Base-by-base conservation (phyloP, 805 yeast species). In the Isabelozyma pseudorhagii region DNA sequence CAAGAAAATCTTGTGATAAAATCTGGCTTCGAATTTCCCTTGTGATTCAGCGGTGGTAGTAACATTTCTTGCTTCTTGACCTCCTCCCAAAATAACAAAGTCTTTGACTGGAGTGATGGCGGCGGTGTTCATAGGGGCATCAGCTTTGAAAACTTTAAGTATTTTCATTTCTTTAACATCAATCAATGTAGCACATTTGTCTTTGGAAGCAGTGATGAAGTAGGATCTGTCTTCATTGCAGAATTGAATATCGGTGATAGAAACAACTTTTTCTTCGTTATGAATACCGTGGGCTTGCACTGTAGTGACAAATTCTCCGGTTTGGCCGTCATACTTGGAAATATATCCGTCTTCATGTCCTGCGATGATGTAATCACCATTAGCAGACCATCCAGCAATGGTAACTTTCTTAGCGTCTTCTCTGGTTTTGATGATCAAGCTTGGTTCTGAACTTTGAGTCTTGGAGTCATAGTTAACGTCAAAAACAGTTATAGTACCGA, bases 61-160 rank as follows among this genome's bases (percentile, higher is more conserved):
- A 65, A 94, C 99, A 69, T 92, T 96, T 71, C 91, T 84, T 40
- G 99, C 98, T 62, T 91, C 98, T 78, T 94, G 98, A 84, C 99
- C 99, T 75, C 99, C 99, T 47, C 98, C 99, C 54, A 94, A 78
- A 45, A 94, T 85, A 54, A 94, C 87, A 66, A 85, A 93, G 65
- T 94, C 93, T 74, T 94, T 94, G 50, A 84, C 77, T 25, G 98
- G 96, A 13, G 99, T 92, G 58, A 94, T 87, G 56, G 96, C 86
- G 15, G 98, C 98, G 38, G 96, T 82, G 77, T 94, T 94, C 79
- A 94, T 80, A 50, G 98, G 97, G 47, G 96, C 91, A 67, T 91
- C 97, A 5, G 97, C 85, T 59, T 79, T 81, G 70, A 78, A 94
- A 17, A 81, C 83, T 72, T 92, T 91, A 68, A 88, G 69, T 46